These are phyloP conservation scores for Picea glauca DNA, from an alignment of 75 land plant genomes.

Conservation along the genomic window DNA sequence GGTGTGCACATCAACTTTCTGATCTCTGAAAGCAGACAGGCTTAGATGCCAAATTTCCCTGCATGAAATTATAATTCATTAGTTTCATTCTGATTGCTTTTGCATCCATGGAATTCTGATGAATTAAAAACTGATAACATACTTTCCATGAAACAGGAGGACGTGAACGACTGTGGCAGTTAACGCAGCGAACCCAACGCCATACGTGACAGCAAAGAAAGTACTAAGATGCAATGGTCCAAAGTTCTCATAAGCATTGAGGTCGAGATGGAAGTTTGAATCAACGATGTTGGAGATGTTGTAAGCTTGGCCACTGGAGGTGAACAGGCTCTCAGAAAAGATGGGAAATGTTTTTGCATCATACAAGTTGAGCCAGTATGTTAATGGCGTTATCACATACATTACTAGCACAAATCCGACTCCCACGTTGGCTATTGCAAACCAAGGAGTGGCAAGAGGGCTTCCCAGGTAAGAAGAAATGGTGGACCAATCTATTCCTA, in stretches of 20 bases:
- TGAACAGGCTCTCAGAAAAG: constrained; percentile 22
- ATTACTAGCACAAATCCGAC: constrained; percentile 22
- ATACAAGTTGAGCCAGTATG: constrained; percentile 19
- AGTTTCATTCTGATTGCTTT: too few species aligned
- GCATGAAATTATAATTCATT: not conserved
- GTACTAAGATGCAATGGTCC: constrained; percentile 21
- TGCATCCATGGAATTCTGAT: not conserved
- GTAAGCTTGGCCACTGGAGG: constrained; percentile 14
- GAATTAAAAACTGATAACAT: not conserved
- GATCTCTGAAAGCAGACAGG: constrained; percentile 13
- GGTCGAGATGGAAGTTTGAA: constrained; percentile 13
- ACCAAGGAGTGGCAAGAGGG: constrained; percentile 31
- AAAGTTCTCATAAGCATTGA: constrained; percentile 13
- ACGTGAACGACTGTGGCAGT: constrained; percentile 28
- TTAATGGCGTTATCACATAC: constrained; percentile 20
- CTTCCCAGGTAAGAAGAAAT: constrained; percentile 28
- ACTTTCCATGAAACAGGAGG: constrained; percentile 31
- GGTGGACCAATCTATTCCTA: constrained; percentile 28
- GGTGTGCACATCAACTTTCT: constrained; percentile 21
- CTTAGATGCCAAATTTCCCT: constrained; percentile 31
- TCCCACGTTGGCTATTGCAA: constrained; percentile 27
- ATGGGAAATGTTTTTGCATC: constrained; percentile 38
- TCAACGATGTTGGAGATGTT: constrained; percentile 13
- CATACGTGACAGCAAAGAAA: constrained; percentile 25
- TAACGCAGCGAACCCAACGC: constrained; percentile 28